Base-by-base conservation (phyloP, 495 filamentous ascomycete species). In the Astrocystis sublimbata region DNA sequence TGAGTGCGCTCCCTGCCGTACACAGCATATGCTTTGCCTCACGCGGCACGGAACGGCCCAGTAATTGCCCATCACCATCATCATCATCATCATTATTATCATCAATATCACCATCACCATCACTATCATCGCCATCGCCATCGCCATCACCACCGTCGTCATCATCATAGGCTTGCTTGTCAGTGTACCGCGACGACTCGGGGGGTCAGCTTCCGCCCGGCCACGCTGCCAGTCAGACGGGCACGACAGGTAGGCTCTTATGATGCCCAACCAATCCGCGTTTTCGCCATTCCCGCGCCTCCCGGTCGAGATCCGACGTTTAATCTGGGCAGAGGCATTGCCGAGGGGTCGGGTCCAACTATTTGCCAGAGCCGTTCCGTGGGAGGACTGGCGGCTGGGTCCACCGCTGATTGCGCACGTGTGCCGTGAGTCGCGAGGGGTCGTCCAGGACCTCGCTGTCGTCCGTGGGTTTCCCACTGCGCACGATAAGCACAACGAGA, bases 381-480 rank as follows among this genome's bases (percentile, higher is more conserved):
- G 69, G 69, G 67, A 71, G 54, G 66, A 64, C 36, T 71, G 69
- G 69, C 69, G 69, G 17, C 62, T 71, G 0, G 30, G 65, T n/a
- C 66, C 69, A 28, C 69, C 69, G 10, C 38, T 62, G n/a, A 49
- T 69, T 52, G 62, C 69, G 21, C 69, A 65, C 24, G 69, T 67
- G 17, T 67, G 66, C 26, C 69, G 31, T 50, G 69, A 71, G 21
- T 63, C 69, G 4, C 69, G 69, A 24, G 62, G 67, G 40, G 66
- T 67, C 21, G 66, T 60, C 5, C 19, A 24, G 43, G 68, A 67
- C 33, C 56, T 67, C 49, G 64, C 69, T 2, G 60, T 71, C 28
- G 66, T 71, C 8, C 66, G 69, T 45, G 69, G 69, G 9, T 71
- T 71, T 19, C 69, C 66, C 17, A 71, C 69, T n/a, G 64, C 62